Conservation (phyloP, 306 rosid species). For the Trifolium fragiferum region DNA sequence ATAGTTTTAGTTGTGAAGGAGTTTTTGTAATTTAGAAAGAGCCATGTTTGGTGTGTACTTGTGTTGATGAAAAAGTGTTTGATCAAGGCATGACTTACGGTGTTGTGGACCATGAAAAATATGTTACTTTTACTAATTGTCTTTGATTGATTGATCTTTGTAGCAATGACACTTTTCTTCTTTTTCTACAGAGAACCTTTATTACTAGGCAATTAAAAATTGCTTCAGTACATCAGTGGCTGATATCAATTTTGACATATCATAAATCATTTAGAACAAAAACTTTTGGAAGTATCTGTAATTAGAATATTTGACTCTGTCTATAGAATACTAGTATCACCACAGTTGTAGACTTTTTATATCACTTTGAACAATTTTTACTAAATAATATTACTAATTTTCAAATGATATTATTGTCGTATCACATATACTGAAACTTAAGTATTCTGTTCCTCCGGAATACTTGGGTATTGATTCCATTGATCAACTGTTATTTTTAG, state of each 20-base stretch:
- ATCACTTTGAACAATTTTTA: not conserved
- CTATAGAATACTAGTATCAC: too few relatives aligned
- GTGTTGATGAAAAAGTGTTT: constrained; percentile 36
- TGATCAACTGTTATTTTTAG: too few relatives aligned
- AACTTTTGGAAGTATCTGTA: too few relatives aligned
- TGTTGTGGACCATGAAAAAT: constrained; percentile 52
- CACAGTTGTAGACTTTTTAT: too few relatives aligned
- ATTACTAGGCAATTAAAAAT: not conserved
- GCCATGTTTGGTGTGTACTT: not conserved
- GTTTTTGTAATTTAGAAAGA: constrained; percentile 45
- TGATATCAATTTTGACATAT: not conserved
- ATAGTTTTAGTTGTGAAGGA: constrained; percentile 37
- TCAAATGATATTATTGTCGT: not conserved
- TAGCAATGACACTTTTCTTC: not conserved
- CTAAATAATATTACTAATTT: not conserved
- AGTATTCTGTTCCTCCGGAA: not conserved
- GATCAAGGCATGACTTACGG: constrained; percentile 82
- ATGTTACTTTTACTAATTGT: constrained; percentile 46
- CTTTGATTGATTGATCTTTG: constrained; percentile 36
- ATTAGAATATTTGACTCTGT: too few relatives aligned
- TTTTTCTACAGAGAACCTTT: not conserved
- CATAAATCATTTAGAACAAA: not conserved
- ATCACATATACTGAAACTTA: too few relatives aligned
- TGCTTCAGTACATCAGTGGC: not conserved
- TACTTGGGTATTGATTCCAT: too few relatives aligned